Conservation (phyloP, 306 rosid species). For the Cicer yamashitae region DNA sequence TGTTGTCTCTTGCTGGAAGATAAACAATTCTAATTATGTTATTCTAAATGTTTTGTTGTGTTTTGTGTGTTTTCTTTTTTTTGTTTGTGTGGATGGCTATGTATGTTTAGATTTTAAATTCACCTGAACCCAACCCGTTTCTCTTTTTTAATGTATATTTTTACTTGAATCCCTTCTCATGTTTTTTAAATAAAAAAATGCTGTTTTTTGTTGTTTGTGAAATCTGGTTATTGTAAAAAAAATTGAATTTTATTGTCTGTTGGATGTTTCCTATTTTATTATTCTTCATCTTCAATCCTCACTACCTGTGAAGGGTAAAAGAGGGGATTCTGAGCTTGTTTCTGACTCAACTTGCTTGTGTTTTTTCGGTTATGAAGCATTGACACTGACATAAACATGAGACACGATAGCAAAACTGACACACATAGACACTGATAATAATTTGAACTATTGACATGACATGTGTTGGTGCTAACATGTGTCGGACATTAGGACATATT, state of each 20-base stretch:
- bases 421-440: not conserved
- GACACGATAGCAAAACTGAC: not conserved
- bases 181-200: not conserved
- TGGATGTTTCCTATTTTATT: not conserved
- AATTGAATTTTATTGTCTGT: constrained; percentile 13
- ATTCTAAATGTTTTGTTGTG: constrained; percentile 19
- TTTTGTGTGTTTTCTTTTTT: not conserved
- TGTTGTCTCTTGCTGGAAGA: not conserved
- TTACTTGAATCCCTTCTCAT: not conserved
- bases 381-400: not conserved
- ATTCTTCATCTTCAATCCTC: not conserved
- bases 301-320: constrained; percentile 1
- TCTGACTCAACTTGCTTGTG: not conserved
- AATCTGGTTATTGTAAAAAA: not conserved
- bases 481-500: not conserved
- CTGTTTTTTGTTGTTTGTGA: constrained; percentile 26
- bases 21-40: not conserved
- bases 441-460: not conserved
- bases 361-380: not conserved
- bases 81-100: not conserved
- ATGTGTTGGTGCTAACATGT: not conserved
- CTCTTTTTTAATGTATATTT: not conserved
- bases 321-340: not conserved
- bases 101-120: not conserved
- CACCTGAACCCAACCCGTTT: constrained; percentile 23